Base-by-base conservation (phyloP, 139 green algal species). In the Chlamydomonas sphaeroides region DNA sequence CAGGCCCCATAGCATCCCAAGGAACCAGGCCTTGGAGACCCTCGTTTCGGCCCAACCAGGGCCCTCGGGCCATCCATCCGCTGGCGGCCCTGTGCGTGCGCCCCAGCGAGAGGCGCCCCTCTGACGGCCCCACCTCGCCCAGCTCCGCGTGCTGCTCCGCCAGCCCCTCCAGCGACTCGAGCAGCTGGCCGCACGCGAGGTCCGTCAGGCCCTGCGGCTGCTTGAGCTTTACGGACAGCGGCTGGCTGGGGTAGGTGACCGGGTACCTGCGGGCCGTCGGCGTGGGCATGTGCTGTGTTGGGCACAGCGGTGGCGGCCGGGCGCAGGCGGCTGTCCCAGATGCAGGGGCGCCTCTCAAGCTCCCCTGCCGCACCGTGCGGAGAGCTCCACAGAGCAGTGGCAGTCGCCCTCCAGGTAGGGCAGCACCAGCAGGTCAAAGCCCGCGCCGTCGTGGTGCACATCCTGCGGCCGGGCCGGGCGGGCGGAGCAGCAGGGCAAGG, bases 391-490 rank as follows among this genome's bases (percentile, higher is more conserved):
- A 0, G 73, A 87, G 1, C 93, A 88, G 39, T 88, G 83, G 79
- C 95, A 95, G 26, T 87, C 78, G 32, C 90, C 85, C 15, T 76
- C 62, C 18, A 89, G 45, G 17, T 85, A 87, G 0, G 88, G 87
- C 56, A 95, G 83, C 5, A 96, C 80, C 0, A 45, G 45, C 8
- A 97, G 79, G 41, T 63, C 63, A 51, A 95, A 96, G 21, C 92
- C 90, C 5, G 68, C 39, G 6, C 79, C 73, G 51, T 78, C 71
- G 21, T 79, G 59, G 15, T 79, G 80, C n/a, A 57, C 33, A 38
- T 67, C 57, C n/a, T n/a, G n/a, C n/a, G n/a, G n/a, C n/a, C n/a
- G n/a, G n/a, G n/a, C n/a, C n/a, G n/a, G n/a, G n/a, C n/a, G n/a
- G n/a, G n/a, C n/a, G n/a, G n/a, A n/a, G n/a, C n/a, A n/a, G n/a